These are phyloP conservation scores for Ceratocystiopsis minuta DNA, from an alignment of 2,329 filamentous ascomycete genomes.

Conservation along the genomic window DNA sequence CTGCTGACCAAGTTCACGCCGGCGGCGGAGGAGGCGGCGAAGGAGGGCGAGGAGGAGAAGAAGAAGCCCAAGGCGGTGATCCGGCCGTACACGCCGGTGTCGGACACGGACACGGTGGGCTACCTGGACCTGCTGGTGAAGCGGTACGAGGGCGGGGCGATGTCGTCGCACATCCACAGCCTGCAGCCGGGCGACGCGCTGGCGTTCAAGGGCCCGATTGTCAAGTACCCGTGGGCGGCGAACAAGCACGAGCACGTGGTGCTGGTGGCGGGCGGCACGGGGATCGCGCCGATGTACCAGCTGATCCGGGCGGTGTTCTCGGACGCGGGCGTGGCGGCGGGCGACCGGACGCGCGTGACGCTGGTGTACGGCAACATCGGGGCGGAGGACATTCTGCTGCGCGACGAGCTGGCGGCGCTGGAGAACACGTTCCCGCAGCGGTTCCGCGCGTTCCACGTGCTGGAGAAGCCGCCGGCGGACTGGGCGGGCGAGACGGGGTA, in stretches of 20 bases:
- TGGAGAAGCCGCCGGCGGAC: conserved; percentile 62
- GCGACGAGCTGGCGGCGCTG: conserved; percentile 64
- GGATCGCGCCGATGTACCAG: conserved; percentile 97
- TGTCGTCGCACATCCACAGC: conserved; percentile 77
- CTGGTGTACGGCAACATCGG: conserved; percentile 81
- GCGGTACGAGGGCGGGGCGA: conserved; percentile 74
- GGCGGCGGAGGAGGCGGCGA: conserved; percentile 26
- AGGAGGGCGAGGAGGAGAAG: conserved; percentile 43
- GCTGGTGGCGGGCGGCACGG: conserved; percentile 83
- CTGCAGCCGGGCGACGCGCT: conserved; percentile 68
- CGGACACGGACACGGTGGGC: conserved; percentile 65
- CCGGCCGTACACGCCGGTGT: conserved; percentile 82
- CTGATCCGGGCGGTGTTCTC: conserved; percentile 81
- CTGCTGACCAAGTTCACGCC: conserved; percentile 85
- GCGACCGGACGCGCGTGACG: conserved; percentile 91
- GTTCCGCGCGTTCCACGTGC: conserved; percentile 86
- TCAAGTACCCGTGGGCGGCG: conserved; percentile 74
- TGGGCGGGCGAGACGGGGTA: conserved; percentile 62
- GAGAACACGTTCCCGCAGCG: conserved; percentile 92
- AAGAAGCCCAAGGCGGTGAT: conserved; percentile 51
- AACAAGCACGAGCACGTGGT: conserved; percentile 91
- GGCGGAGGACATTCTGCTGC: conserved; percentile 83
- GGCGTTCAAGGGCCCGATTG: conserved; percentile 85
- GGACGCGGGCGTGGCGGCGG: conserved; percentile 51
- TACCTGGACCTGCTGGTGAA: conserved; percentile 83